A percentile compares a stretch with the other conserved stretches of the same genome.
These are phyloP conservation scores for Fraxinus sp. DNA, from an alignment of 305 asterid species.

Conservation along the genomic window DNA sequence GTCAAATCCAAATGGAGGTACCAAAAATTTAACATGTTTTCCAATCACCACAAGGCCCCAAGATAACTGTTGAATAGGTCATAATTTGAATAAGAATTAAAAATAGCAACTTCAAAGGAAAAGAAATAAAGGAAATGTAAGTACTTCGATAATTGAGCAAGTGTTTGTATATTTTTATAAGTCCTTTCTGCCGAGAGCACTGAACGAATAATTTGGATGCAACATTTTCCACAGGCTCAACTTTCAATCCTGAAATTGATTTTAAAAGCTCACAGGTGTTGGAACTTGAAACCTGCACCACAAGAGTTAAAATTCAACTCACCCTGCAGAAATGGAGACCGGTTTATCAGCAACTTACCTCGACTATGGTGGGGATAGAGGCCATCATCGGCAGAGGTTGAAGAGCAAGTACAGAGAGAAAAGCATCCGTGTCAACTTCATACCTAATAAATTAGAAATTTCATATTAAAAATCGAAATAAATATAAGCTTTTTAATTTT, in stretches of 20 bases:
- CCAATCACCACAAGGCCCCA: neutral
- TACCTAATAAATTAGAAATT: constrained; percentile 47
- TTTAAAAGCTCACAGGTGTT: constrained; percentile 79
- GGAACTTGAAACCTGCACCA: constrained; percentile 82
- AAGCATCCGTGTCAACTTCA: constrained; percentile 95
- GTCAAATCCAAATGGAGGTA: neutral
- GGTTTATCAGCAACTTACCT: constrained; percentile 47
- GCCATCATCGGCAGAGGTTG: constrained; percentile 79
- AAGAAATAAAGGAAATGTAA: constrained; percentile 19
- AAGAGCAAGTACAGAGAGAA: constrained; percentile 92
- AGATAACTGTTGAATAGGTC: neutral
- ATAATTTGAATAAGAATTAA: neutral
- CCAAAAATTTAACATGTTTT: constrained; percentile 12
- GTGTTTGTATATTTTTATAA: constrained; percentile 89
- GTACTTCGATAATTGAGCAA: constrained; percentile 93
- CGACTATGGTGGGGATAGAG: constrained; percentile 85
- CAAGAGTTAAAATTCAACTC: constrained; percentile 15
- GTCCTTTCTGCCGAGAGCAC: constrained; percentile 98
- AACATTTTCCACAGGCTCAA: constrained; percentile 86
- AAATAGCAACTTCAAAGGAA: constrained; percentile 1
- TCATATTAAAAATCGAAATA: constrained; percentile 3
- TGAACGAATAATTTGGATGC: constrained; percentile 93
- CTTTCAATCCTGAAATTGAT: constrained; percentile 88
- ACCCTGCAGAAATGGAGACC: constrained; percentile 13
- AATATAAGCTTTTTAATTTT: constrained; percentile 4